Evolutionary conservation across 768 basidiomycete genomes (phyloP).

Genomic region (Ramaria sp.): DNA sequence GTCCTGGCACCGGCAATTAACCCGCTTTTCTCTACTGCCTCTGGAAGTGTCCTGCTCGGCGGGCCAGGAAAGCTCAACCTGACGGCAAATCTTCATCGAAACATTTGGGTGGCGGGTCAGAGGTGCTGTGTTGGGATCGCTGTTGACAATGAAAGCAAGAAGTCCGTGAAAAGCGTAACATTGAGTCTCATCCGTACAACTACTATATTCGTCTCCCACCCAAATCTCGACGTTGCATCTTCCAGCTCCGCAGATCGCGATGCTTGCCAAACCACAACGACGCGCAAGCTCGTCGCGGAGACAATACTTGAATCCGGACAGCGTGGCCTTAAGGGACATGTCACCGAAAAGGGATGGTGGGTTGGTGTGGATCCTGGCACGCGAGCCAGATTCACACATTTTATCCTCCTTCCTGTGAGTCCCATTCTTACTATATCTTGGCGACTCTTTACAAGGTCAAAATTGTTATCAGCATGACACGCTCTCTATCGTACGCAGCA

Average conservation of each 20-base stretch:
- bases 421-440: neutral
- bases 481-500: conserved; percentile 54
- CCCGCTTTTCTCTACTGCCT: conserved; percentile 48
- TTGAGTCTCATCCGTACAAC: conserved; percentile 57
- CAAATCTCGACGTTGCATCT: conserved; percentile 24
- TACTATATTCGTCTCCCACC: conserved; percentile 51
- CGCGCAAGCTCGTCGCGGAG: conserved; percentile 53
- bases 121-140: conserved; percentile 54
- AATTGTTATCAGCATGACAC: conserved; percentile 47
- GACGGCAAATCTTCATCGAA: conserved; percentile 56
- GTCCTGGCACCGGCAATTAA: conserved; percentile 51
- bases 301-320: conserved; percentile 57
- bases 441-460: neutral
- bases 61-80: conserved; percentile 56
- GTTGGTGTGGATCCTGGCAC: conserved; percentile 61
- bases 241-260: conserved; percentile 34
- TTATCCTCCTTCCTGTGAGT: conserved; percentile 66
- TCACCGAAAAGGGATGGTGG: conserved; percentile 87
- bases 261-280: conserved; percentile 53
- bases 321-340: conserved; percentile 51
- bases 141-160: conserved; percentile 59
- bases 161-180: conserved; percentile 51
- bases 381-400: conserved; percentile 53
- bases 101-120: conserved; percentile 78
- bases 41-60: conserved; percentile 46